Conservation (phyloP, 202 grass and related monocot genomes). For the Bolboschoenoplectus hybrid region DNA sequence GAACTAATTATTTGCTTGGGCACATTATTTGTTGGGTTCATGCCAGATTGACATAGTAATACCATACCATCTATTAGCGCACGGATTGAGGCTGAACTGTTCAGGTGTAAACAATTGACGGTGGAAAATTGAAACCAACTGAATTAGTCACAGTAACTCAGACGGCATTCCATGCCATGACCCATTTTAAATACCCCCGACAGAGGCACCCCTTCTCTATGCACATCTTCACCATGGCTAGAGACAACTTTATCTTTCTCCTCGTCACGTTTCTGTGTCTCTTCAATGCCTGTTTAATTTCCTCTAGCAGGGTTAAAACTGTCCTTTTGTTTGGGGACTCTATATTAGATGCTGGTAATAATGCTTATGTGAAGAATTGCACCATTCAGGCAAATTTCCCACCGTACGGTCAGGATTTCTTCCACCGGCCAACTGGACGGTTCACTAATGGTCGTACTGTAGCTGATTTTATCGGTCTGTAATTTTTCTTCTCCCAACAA, state of each 20-base stretch:
- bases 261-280: background rate
- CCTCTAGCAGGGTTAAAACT: background rate
- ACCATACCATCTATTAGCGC: too few species aligned
- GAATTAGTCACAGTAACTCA: background rate
- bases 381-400: constrained; percentile 22
- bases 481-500: background rate
- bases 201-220: background rate
- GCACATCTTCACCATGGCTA: background rate
- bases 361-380: constrained; percentile 28
- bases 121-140: background rate
- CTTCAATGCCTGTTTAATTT: constrained; percentile 6
- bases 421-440: background rate
- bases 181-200: constrained; percentile 8
- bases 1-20: background rate
- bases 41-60: background rate
- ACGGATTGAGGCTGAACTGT: background rate
- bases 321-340: constrained; percentile 30
- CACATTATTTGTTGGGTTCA: background rate
- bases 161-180: background rate
- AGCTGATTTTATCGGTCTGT: constrained; percentile 25
- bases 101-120: background rate
- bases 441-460: constrained; percentile 24
- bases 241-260: background rate
- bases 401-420: constrained; percentile 26
- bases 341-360: constrained; percentile 29